Base-by-base conservation (phyloP, 2,329 filamentous ascomycete species). In the Calonectria hongkongensis region DNA sequence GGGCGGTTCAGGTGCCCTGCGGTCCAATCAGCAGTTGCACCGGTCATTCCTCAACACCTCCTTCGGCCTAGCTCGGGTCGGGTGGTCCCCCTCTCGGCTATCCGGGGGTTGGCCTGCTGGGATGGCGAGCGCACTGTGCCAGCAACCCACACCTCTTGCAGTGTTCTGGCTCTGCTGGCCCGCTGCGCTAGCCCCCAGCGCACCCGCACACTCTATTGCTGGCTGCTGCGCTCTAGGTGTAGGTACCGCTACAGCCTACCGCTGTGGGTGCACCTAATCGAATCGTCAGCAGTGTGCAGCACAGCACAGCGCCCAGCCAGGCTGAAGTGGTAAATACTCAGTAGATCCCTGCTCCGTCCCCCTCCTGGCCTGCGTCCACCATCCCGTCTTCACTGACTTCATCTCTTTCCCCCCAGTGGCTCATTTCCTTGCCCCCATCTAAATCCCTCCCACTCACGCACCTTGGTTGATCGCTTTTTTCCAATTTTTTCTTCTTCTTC, bases 381-480 rank as follows among this genome's bases (percentile, higher is more conserved):
- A 58, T 54, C 48, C 48, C 47, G 39, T 51, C 45, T 27, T 62
- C 60, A 72, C 71, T 75, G 72, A 74, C 73, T 74, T 75, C 72
- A 75, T 74, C 67, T 69, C 43, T 63, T 63, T 54, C 51, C 66
- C 48, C 45, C 73, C 74, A 70, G 67, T 66, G 66, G 65, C 70
- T 76, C 74, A 75, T 75, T 76, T 76, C 74, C 73, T 71, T 51
- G 54, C 54, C 68, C 67, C 66, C 56, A 36, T 65, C 72, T 47
- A 54, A 60, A 71, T 65, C 68, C 60, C 60, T 73, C 47, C 51
- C 47, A 67, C 58, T 50, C 58, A 47, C 43, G 21, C 54, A 60
- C 36, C 33, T 41, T 60, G 54, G 54, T 60, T 41, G 54, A 63
- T 47, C 58, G 25, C 58, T 63, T 51, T 9, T 25, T 18, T 56